Conservation (phyloP, 805 yeast genomes). For the Wickerhamomyces mucosus region DNA sequence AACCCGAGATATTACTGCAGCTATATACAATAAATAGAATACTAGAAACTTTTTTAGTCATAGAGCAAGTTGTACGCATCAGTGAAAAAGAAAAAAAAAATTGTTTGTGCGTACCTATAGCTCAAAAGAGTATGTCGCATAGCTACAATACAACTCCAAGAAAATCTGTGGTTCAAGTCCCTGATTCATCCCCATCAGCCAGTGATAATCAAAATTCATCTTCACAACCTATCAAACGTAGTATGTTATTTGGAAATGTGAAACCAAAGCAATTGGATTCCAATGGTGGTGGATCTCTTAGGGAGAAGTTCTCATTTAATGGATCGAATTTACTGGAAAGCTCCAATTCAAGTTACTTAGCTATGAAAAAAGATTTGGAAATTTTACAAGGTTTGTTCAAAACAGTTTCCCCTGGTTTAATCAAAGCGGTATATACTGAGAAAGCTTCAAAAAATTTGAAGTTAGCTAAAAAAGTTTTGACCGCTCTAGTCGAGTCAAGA, state of each 20-base stretch:
- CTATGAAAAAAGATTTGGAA: conserved; percentile 13
- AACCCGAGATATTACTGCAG: too few species aligned
- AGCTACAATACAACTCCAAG: conserved; percentile 16
- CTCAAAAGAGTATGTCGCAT: conserved; percentile 5
- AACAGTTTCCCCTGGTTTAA: conserved; percentile 23
- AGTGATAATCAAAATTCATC: conserved; percentile 4
- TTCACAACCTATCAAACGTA: conserved; percentile 3
- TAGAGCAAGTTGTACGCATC: too few species aligned
- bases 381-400: conserved; percentile 22
- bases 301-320: conserved; percentile 35
- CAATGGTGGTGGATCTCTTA: conserved; percentile 15
- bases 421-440: conserved; percentile 29
- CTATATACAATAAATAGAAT: too few species aligned
- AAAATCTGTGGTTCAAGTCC: conserved; percentile 34
- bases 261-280: conserved; percentile 7
- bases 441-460: conserved; percentile 25
- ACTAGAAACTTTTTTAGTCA: too few species aligned
- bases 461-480: conserved; percentile 23
- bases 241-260: conserved; percentile 4
- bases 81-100: too few species aligned
- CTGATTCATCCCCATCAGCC: conserved; percentile 36
- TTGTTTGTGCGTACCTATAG: too few species aligned
- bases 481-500: conserved; percentile 21
- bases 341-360: conserved; percentile 3
- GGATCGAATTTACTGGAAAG: conserved; percentile 16